Percentiles rank a stretch among this genome's conserved stretches.
Conservation (phyloP, 371 early-diverging fungal species). For the Mucor velutinosus region DNA sequence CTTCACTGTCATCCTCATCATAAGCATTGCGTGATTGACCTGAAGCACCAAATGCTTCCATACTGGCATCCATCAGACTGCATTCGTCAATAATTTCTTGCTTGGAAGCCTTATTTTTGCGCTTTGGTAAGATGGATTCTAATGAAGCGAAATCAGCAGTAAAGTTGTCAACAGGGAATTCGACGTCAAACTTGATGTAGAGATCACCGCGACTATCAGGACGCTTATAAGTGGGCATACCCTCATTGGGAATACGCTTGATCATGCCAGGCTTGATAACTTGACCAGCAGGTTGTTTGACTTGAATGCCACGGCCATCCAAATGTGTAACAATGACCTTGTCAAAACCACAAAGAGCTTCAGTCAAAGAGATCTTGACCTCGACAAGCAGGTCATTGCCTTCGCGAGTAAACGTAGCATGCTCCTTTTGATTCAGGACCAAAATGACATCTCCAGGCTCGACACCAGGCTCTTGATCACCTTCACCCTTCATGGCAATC, state of each 20-base stretch:
- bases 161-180: constrained; percentile 91
- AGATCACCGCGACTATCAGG: constrained; percentile 92
- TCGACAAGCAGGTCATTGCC: constrained; percentile 78
- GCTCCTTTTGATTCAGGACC: constrained; percentile 82
- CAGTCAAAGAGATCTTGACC: constrained; percentile 82
- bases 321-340: constrained; percentile 81
- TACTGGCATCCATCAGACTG: constrained; percentile 33
- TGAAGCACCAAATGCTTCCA: constrained; percentile 42
- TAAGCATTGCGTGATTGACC: constrained; percentile 41
- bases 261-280: constrained; percentile 88
- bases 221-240: constrained; percentile 92
- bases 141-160: constrained; percentile 52
- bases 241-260: constrained; percentile 87
- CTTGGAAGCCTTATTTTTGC: constrained; percentile 24
- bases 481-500: constrained; percentile 90
- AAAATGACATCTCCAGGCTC: constrained; percentile 90
- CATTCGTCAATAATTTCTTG: constrained; percentile 54
- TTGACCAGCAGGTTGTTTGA: constrained; percentile 86
- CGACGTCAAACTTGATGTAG: constrained; percentile 88
- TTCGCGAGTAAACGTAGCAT: constrained; percentile 75
- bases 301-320: constrained; percentile 89
- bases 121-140: constrained; percentile 56
- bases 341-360: constrained; percentile 94
- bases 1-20: constrained; percentile 75
- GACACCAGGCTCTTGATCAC: constrained; percentile 74